Evolutionary conservation across 2,329 filamentous ascomycete genomes (phyloP).

Genomic region (Teratosphaeria pseudoeucalypti): DNA sequence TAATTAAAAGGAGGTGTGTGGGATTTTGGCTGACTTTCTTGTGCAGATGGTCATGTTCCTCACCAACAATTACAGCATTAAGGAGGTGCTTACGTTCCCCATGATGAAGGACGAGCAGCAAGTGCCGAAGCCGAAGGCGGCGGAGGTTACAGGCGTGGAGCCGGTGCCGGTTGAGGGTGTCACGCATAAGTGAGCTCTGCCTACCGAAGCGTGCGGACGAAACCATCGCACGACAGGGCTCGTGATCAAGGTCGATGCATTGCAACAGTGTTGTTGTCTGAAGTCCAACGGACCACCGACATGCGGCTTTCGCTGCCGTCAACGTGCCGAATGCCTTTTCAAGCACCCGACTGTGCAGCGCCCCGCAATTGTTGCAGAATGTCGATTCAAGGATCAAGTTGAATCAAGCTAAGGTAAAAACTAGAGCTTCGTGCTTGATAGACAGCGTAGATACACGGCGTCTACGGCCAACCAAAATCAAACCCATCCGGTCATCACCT

Average conservation of each 20-base stretch:
- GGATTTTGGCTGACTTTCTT: constrained; percentile 70
- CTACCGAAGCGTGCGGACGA: background rate
- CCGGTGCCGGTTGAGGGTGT: constrained; percentile 48
- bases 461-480: background rate
- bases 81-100: constrained; percentile 91
- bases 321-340: background rate
- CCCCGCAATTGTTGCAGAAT: background rate
- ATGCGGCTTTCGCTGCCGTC: no score
- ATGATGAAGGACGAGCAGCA: constrained; percentile 79
- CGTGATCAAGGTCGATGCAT: background rate
- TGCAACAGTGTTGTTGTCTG: background rate
- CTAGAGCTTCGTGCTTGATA: background rate
- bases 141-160: constrained; percentile 52
- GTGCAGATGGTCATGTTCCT: constrained; percentile 81
- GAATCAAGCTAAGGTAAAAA: background rate
- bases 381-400: background rate
- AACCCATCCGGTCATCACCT: background rate
- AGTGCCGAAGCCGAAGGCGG: constrained; percentile 39
- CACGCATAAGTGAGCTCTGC: constrained; percentile 3
- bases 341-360: background rate
- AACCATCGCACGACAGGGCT: background rate
- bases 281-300: no score
- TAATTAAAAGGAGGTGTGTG: background rate
- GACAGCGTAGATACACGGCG: background rate
- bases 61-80: constrained; percentile 90